Conservation (phyloP, 2,329 filamentous ascomycete species). For the Aspergillus proliferans region DNA sequence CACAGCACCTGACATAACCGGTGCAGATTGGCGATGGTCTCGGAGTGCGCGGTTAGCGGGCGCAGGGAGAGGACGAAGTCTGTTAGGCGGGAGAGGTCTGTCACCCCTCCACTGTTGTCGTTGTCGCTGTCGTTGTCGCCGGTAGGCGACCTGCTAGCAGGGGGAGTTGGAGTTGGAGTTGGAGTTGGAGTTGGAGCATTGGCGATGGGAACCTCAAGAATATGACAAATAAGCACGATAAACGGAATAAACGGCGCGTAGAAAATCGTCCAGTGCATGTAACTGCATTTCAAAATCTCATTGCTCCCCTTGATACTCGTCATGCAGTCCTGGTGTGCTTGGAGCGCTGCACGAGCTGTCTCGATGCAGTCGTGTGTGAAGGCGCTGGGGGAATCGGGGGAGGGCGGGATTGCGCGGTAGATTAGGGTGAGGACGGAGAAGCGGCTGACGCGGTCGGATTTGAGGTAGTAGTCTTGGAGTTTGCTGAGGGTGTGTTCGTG, state of each 20-base stretch:
- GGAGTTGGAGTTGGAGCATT: conserved; percentile 30
- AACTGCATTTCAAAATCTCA: conserved; percentile 24
- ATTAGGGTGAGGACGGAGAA: conserved; percentile 33
- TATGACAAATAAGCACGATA: conserved; percentile 33
- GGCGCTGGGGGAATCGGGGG: conserved; percentile 18
- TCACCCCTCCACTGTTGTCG: background rate
- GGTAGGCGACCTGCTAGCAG: too few species aligned
- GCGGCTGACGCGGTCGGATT: conserved; percentile 31
- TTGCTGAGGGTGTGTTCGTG: conserved; percentile 12
- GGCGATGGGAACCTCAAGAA: conserved; percentile 34
- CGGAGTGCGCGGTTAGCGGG: conserved; percentile 47
- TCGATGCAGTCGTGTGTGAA: conserved; percentile 34
- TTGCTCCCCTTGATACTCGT: conserved; percentile 19
- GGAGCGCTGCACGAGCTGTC: conserved; percentile 30
- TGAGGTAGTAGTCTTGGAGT: conserved; percentile 23
- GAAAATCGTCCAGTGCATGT: conserved; percentile 34
- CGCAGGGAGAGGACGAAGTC: conserved; percentile 54
- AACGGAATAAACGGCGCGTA: conserved; percentile 43
- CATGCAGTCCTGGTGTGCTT: conserved; percentile 27
- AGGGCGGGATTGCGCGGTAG: conserved; percentile 35
- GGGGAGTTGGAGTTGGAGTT: too few species aligned
- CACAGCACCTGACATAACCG: conserved; percentile 58
- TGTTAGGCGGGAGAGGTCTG: conserved; percentile 51
- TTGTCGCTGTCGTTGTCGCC: too few species aligned
- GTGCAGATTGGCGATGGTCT: conserved; percentile 55